phyloP scores from a whole-genome alignment of 148 eudicot species.

The Chenopodium formosanum region DNA sequence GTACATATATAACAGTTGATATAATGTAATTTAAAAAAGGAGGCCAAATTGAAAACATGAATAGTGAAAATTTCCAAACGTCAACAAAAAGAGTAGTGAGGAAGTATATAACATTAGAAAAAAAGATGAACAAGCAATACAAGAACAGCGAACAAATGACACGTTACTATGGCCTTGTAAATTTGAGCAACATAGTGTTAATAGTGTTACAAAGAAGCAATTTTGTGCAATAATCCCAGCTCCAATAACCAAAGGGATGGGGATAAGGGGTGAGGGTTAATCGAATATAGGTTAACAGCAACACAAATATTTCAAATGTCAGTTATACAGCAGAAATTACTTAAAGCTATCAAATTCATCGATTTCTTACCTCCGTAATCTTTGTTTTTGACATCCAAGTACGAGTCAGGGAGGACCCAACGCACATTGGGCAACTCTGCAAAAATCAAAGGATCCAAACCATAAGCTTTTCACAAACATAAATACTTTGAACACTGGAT shows the following conservation, averaged over 20 bases:
- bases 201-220: too few relatives aligned
- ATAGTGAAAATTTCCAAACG: too few relatives aligned
- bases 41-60: too few relatives aligned
- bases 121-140: too few relatives aligned
- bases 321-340: background rate
- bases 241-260: background rate
- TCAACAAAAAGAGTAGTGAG: too few relatives aligned
- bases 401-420: constrained; percentile 76
- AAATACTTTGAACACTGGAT: background rate
- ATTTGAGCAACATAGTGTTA: too few relatives aligned
- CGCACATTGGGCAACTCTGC: constrained; percentile 60
- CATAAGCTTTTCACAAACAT: constrained; percentile 3
- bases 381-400: constrained; percentile 50
- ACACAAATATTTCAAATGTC: background rate
- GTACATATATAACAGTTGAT: too few relatives aligned
- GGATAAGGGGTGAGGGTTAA: too few relatives aligned
- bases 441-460: constrained; percentile 10
- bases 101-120: background rate
- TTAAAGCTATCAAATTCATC: background rate
- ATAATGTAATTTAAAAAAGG: too few relatives aligned
- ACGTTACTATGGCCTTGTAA: background rate
- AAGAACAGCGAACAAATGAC: background rate
- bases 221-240: background rate
- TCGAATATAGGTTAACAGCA: too few relatives aligned
- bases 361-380: constrained; percentile 61